Percentiles rank a stretch among this genome's conserved stretches.
Conservation (phyloP, 371 early-diverging fungal genomes). For the Smittium culicis region DNA sequence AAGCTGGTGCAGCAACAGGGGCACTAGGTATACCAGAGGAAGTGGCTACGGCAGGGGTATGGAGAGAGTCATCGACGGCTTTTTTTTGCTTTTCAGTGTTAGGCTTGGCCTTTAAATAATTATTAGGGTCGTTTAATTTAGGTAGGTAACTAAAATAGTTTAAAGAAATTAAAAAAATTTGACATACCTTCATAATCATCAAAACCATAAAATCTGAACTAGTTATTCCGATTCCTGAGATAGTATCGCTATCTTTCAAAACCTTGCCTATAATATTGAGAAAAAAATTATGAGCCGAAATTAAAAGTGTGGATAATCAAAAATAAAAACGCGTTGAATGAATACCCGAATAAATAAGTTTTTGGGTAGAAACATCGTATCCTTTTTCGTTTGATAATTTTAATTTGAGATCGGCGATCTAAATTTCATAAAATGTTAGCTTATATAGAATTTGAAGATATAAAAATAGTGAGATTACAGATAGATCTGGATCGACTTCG, state of each 20-base stretch:
- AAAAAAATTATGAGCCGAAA: background rate
- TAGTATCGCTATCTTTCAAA: constrained; percentile 59
- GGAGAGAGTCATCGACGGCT: background rate
- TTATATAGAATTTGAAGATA: too few species aligned
- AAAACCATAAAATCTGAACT: constrained; percentile 89
- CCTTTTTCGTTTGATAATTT: too few species aligned
- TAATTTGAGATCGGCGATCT: too few species aligned
- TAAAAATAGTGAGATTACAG: too few species aligned
- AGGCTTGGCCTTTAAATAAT: background rate
- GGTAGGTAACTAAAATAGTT: constrained; percentile 14
- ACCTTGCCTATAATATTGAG: constrained; percentile 94
- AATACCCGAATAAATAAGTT: too few species aligned
- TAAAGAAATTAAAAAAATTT: constrained; percentile 22
- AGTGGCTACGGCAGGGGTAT: constrained; percentile 15
- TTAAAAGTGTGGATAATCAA: too few species aligned
- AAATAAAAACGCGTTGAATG: too few species aligned
- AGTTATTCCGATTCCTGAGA: constrained; percentile 57
- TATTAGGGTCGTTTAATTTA: background rate
- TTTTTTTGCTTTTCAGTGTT: background rate
- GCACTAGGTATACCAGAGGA: constrained; percentile 21
- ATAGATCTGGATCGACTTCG: too few species aligned
- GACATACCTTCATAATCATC: constrained; percentile 66
- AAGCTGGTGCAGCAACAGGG: constrained; percentile 21
- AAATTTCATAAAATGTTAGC: too few species aligned
- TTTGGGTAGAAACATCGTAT: too few species aligned